Conservation (phyloP, 495 filamentous ascomycete species). For the Tuber umbilicatum region DNA sequence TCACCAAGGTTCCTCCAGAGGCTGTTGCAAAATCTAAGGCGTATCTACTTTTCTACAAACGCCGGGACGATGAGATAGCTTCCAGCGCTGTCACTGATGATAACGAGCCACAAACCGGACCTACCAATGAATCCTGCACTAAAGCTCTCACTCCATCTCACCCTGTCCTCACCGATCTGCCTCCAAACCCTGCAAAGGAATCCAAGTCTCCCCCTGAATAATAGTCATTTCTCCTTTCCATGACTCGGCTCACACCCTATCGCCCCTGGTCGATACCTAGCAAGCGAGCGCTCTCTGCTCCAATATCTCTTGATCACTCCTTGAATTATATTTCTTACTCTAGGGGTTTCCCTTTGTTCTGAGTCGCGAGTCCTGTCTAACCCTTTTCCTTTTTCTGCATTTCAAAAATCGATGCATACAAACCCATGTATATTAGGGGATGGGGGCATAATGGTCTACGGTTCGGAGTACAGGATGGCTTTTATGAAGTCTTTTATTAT, state of each 20-base stretch:
- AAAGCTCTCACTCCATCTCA: neutral
- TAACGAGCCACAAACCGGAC: neutral
- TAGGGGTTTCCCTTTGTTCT: neutral
- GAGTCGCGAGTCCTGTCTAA: neutral
- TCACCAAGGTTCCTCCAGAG: slow-evolving; percentile 30
- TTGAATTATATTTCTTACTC: neutral
- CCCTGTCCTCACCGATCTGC: neutral
- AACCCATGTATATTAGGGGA: neutral
- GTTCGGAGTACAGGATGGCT: neutral
- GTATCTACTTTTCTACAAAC: slow-evolving; percentile 38
- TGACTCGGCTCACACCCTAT: neutral
- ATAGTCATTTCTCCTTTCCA: neutral
- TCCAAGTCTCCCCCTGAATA: neutral
- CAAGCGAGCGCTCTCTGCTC: neutral
- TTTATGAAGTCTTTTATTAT: neutral
- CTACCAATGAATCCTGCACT: neutral
- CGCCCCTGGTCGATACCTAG: neutral
- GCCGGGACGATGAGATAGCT: slow-evolving; percentile 11
- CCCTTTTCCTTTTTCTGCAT: neutral
- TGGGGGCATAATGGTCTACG: neutral
- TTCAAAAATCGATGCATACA: slow-evolving; percentile 1
- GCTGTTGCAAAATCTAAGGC: slow-evolving; percentile 34
- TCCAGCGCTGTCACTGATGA: neutral
- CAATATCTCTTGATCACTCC: neutral
- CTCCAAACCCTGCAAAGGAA: neutral